These are phyloP conservation scores for Pythium aquatile DNA, from an alignment of 352 stramenopile species.

Conservation along the genomic window DNA sequence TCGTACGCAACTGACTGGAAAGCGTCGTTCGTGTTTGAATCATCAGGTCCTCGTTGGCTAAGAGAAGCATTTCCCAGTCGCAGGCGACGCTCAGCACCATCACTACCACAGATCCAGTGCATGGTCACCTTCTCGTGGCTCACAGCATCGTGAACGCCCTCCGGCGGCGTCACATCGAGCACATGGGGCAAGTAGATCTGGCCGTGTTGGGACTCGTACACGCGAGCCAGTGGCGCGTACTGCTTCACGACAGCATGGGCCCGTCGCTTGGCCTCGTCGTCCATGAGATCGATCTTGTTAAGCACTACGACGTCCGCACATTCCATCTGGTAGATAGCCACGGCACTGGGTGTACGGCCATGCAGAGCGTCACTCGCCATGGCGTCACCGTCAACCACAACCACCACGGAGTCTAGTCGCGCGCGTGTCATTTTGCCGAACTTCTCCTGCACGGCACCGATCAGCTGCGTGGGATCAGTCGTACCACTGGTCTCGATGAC, in stretches of 20 bases:
- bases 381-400: conserved; percentile 73
- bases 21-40: neutral
- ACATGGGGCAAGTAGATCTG: conserved; percentile 69
- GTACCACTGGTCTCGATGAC: conserved; percentile 78
- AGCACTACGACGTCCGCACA: conserved; percentile 77
- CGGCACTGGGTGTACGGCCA: conserved; percentile 32
- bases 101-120: conserved; percentile 55
- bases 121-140: conserved; percentile 63
- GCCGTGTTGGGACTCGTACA: conserved; percentile 69
- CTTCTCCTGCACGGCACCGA: conserved; percentile 62
- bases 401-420: conserved; percentile 75
- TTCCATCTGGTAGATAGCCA: conserved; percentile 57
- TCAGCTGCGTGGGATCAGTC: conserved; percentile 64
- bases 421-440: conserved; percentile 81
- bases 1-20: conserved; percentile 58
- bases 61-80: conserved; percentile 4
- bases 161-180: conserved; percentile 62
- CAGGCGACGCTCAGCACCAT: conserved; percentile 37
- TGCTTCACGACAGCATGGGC: conserved; percentile 37
- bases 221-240: conserved; percentile 48
- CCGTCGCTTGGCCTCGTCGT: conserved; percentile 25
- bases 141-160: conserved; percentile 49
- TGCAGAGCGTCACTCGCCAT: conserved; percentile 42
- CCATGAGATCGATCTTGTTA: conserved; percentile 80
- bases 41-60: neutral